Base-by-base conservation (phyloP, 1,284 basidiomycete species). In the Moniliophthora roreri region DNA sequence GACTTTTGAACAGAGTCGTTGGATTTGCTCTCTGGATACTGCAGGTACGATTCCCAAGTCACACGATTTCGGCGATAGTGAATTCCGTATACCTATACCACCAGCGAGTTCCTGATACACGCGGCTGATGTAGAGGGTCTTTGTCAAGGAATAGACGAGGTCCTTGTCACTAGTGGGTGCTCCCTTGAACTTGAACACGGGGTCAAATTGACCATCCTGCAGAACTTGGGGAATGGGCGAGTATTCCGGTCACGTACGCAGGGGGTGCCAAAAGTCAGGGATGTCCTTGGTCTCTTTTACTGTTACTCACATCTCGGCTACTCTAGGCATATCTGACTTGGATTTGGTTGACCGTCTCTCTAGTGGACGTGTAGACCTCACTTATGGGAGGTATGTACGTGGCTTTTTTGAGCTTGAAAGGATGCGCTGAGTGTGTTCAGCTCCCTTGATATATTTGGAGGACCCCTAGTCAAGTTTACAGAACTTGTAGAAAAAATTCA, bases 51-150 rank as follows among this genome's bases (percentile, higher is more conserved):
- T 24, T 32, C 28, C 7, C 28, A 6, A 11, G 28, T 32, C 28
- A 32, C 6, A 32, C 28, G 28, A 32, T 6, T 32, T 34, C 51
- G 28, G 15, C 13, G 18, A 21, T 40, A 21, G n/a, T 11, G 35
- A 35, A 7, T 16, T 24, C 36, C 5, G 21, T 44, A 18, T 15
- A 36, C 9, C 26, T 49, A 46, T 48, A 42, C 56, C 52, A 21
- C 49, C 66, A 96, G 94, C 62, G 97, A 99, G 69, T 94, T 99
- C 62, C 73, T 99, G 36, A 83, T 99, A 40, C 97, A 99, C 70
- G 96, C 97, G 0, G 97, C 97, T 4, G 97, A 99, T 63, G 95
- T 99, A 3, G 97, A 99, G 69, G 97, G 97, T 0, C 74, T 99
- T 28, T 99, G 97, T 70, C 87, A 95, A 72, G 97, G 97, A 0